phyloP scores from a whole-genome alignment of 805 yeast genomes.

The Candida coquimbonensis region DNA sequence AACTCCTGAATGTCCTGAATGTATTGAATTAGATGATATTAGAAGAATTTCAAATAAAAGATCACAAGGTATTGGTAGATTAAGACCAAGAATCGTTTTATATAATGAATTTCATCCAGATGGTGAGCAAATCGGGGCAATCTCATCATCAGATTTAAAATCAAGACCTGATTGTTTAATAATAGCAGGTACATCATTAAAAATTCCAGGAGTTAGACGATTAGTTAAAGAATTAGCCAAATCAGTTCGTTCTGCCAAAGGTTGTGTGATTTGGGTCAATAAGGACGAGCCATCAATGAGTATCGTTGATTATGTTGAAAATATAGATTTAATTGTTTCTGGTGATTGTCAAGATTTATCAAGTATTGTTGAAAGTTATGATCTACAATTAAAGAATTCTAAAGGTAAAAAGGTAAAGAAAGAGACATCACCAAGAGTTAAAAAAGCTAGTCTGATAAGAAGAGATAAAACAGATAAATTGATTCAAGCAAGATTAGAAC shows the following conservation, averaged over 20 bases:
- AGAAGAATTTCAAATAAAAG: slow-evolving; percentile 58
- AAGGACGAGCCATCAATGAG: slow-evolving; percentile 47
- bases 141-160: slow-evolving; percentile 59
- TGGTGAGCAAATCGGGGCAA: slow-evolving; percentile 77
- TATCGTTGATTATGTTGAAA: slow-evolving; percentile 41
- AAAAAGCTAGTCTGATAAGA: slow-evolving; percentile 7
- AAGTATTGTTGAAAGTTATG: slow-evolving; percentile 23
- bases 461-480: slow-evolving; percentile 9
- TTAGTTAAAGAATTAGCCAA: slow-evolving; percentile 54
- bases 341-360: slow-evolving; percentile 63
- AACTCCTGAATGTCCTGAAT: slow-evolving; percentile 59
- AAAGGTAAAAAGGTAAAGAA: neutral
- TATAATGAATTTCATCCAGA: slow-evolving; percentile 82
- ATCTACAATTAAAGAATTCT: slow-evolving; percentile 2
- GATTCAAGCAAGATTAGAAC: slow-evolving; percentile 18
- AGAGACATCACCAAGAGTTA: neutral
- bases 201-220: slow-evolving; percentile 68
- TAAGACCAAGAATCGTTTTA: slow-evolving; percentile 60
- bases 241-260: slow-evolving; percentile 48
- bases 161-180: slow-evolving; percentile 69
- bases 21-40: slow-evolving; percentile 50
- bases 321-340: slow-evolving; percentile 49
- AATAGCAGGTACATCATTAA: slow-evolving; percentile 79
- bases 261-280: slow-evolving; percentile 57
- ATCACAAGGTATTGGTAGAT: slow-evolving; percentile 51